A percentile compares a stretch with the other conserved stretches of the same genome.
These are phyloP conservation scores for Osmanthus fragrans DNA, from an alignment of 257 asterid species.

Conservation along the genomic window DNA sequence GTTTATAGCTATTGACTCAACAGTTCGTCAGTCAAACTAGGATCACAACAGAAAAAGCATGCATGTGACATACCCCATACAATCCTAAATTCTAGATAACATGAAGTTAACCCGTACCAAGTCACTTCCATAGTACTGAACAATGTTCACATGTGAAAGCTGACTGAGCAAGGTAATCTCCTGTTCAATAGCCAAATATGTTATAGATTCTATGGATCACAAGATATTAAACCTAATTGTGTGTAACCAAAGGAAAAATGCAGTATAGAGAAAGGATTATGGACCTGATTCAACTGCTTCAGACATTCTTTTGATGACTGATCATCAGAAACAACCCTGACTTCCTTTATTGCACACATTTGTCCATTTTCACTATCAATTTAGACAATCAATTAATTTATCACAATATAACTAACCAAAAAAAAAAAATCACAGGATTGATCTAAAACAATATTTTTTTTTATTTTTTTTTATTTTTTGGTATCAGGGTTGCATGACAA, in stretches of 20 bases:
- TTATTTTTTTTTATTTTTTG: neutral
- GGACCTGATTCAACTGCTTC: conserved; percentile 94
- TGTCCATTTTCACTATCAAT: conserved; percentile 84
- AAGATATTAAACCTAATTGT: neutral
- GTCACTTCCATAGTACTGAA: conserved; percentile 88
- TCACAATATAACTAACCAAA: neutral
- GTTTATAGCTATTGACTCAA: neutral
- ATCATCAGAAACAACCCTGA: conserved; percentile 80
- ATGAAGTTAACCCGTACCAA: conserved; percentile 48
- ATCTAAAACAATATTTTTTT: neutral
- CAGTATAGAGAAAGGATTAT: neutral
- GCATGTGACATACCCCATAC: neutral
- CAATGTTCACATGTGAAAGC: conserved; percentile 85
- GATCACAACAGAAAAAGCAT: neutral
- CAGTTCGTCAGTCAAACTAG: neutral
- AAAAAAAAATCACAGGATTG: neutral
- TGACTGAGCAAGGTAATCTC: conserved; percentile 82
- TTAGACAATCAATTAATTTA: conserved; percentile 15
- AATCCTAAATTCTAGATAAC: conserved; percentile 14
- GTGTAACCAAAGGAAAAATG: neutral
- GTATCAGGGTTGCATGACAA: neutral
- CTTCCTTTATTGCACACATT: conserved; percentile 99
- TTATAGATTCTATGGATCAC: conserved; percentile 16
- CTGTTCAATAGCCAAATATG: conserved; percentile 46
- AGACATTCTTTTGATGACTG: conserved; percentile 87